These are phyloP conservation scores for Penicillium carneum DNA, from an alignment of 2,329 filamentous ascomycete species.

Conservation along the genomic window DNA sequence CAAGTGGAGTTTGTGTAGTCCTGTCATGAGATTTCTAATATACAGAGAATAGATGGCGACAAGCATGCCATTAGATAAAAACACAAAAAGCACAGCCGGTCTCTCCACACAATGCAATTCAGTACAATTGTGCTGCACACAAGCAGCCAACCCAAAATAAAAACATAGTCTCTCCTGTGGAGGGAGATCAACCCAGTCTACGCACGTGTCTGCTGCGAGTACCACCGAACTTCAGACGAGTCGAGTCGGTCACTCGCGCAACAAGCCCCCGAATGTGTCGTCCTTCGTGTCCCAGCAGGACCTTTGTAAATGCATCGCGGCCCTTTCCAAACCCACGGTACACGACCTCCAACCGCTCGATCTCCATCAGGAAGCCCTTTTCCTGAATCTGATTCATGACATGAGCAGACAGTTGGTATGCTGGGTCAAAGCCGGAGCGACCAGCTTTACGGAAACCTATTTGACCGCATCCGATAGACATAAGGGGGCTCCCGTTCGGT, in stretches of 20 bases:
- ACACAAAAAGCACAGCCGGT: conserved; percentile 6
- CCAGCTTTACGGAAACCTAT: conserved; percentile 88
- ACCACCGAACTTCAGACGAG: conserved; percentile 93
- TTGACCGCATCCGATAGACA: conserved; percentile 83
- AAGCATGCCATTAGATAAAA: conserved; percentile 20
- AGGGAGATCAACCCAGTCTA: conserved; percentile 68
- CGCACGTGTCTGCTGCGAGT: conserved; percentile 84
- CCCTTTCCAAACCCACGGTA: conserved; percentile 86
- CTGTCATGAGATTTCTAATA: conserved; percentile 27
- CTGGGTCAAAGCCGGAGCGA: conserved; percentile 85
- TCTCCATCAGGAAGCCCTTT: conserved; percentile 76
- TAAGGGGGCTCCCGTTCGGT: conserved; percentile 78
- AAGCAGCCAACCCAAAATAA: conserved; percentile 8
- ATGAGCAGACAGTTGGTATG: conserved; percentile 86
- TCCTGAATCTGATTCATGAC: conserved; percentile 85
- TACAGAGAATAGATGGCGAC: conserved; percentile 33
- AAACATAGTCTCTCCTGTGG: neutral
- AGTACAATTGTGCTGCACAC: conserved; percentile 12
- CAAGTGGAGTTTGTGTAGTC: neutral
- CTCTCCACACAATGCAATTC: conserved; percentile 9
- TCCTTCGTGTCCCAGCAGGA: conserved; percentile 85
- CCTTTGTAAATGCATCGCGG: conserved; percentile 87
- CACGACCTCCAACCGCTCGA: conserved; percentile 78
- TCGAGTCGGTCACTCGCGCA: conserved; percentile 80
- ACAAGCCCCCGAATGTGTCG: conserved; percentile 76